phyloP scores from a whole-genome alignment of 139 green algal species.

The Haematococcus lacustris region DNA sequence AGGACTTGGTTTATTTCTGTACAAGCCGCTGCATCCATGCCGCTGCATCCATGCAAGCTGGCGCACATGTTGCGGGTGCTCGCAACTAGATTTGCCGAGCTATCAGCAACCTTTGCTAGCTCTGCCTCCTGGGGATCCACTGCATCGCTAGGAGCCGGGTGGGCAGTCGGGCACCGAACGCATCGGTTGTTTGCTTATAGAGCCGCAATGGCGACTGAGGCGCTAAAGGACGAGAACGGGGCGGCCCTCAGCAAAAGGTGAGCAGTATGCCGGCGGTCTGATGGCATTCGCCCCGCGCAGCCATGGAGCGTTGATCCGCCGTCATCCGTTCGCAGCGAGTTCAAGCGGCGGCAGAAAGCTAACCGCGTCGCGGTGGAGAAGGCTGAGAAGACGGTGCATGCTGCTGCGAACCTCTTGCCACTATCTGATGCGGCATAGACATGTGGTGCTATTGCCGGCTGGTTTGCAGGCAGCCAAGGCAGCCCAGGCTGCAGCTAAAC shows the following conservation, averaged over 20 bases:
- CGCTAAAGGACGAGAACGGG: conserved; percentile 78
- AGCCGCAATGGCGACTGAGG: conserved; percentile 56
- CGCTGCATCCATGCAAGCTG: no score
- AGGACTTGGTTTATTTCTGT: no score
- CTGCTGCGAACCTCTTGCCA: not conserved
- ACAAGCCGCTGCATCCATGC: no score
- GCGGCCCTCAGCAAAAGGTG: conserved; percentile 83
- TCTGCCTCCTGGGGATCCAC: no score
- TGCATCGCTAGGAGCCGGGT: no score
- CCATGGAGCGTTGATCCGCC: not conserved
- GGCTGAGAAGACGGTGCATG: conserved; percentile 75
- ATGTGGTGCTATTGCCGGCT: not conserved
- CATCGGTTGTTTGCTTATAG: no score
- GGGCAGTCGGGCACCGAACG: no score
- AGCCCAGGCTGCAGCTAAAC: conserved; percentile 41
- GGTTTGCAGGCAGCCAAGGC: conserved; percentile 59
- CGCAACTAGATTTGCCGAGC: no score
- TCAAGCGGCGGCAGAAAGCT: conserved; percentile 82
- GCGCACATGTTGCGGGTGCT: no score
- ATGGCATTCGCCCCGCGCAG: not conserved
- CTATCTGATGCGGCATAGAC: not conserved
- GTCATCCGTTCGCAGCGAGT: conserved; percentile 60
- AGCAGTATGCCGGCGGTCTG: no score
- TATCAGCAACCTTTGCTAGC: no score
- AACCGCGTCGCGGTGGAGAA: conserved; percentile 64